phyloP scores from a whole-genome alignment of 208 protist genomes.

The Wallacemonas sp. region DNA sequence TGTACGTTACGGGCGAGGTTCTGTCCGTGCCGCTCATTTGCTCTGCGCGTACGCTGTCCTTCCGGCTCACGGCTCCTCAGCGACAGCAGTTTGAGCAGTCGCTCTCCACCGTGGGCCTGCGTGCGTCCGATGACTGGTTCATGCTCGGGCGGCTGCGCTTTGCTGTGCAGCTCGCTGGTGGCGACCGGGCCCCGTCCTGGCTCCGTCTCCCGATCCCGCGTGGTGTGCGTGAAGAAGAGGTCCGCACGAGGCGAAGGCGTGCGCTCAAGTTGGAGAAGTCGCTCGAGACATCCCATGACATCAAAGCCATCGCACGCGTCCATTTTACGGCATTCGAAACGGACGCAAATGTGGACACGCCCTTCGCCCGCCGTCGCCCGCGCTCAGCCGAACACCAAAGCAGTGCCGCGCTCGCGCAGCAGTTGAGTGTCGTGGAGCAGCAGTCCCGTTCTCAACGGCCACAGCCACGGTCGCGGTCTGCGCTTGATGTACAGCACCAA shows the following conservation, averaged over 20 bases:
- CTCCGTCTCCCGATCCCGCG: slow-evolving; percentile 20
- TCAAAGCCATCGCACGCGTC: not conserved
- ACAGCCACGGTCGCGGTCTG: too few relatives aligned
- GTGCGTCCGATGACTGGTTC: not conserved
- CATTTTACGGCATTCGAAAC: not conserved
- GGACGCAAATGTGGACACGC: too few relatives aligned
- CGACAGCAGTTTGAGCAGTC: slow-evolving; percentile 20
- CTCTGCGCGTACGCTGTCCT: slow-evolving; percentile 8
- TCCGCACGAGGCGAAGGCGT: slow-evolving; percentile 5
- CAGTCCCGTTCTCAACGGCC: too few relatives aligned
- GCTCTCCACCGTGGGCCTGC: not conserved
- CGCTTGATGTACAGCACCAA: too few relatives aligned
- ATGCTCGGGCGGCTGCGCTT: slow-evolving; percentile 33
- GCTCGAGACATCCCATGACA: not conserved
- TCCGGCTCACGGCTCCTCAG: slow-evolving; percentile 13
- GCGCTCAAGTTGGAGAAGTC: not conserved
- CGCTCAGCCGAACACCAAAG: too few relatives aligned
- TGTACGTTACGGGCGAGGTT: slow-evolving; percentile 36
- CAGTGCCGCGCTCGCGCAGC: too few relatives aligned
- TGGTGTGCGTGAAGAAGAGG: slow-evolving; percentile 1
- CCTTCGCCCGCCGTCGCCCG: too few relatives aligned
- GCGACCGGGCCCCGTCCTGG: slow-evolving; percentile 33
- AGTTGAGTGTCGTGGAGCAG: too few relatives aligned
- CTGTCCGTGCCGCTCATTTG: slow-evolving; percentile 40
- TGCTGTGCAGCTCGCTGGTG: slow-evolving; percentile 27